Evolutionary conservation across 2,329 filamentous ascomycete species (phyloP).

Genomic region (Fusarium longipes): DNA sequence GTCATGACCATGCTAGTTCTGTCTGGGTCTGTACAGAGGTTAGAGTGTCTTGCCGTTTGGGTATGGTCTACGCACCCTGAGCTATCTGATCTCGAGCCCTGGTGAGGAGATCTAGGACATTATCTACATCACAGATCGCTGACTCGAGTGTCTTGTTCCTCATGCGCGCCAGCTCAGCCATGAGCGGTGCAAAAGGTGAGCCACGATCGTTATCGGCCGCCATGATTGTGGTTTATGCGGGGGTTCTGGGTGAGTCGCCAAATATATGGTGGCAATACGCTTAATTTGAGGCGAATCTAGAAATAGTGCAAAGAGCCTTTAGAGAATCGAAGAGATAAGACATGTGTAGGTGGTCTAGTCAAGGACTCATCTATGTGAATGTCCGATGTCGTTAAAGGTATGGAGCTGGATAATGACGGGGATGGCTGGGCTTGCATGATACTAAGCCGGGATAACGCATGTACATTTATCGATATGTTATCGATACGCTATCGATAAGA

Average conservation of each 20-base stretch:
- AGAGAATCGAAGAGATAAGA: conserved; percentile 7
- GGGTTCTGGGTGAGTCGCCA: not conserved
- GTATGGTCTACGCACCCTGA: conserved; percentile 60
- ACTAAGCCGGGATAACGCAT: conserved; percentile 27
- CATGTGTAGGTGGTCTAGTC: conserved; percentile 1
- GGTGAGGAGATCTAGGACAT: conserved; percentile 81
- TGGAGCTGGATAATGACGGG: conserved; percentile 25
- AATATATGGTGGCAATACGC: not conserved
- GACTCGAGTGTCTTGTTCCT: conserved; percentile 74
- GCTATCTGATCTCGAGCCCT: conserved; percentile 79
- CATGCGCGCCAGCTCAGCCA: conserved; percentile 80
- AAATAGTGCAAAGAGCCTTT: not conserved
- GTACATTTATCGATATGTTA: conserved; percentile 28
- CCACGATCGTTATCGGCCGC: conserved; percentile 50
- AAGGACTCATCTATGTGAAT: conserved; percentile 25
- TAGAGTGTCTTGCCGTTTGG: conserved; percentile 11
- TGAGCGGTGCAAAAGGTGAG: conserved; percentile 66
- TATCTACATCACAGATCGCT: conserved; percentile 82
- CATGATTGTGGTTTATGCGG: conserved; percentile 43
- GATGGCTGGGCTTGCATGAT: conserved; percentile 18
- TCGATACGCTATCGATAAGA: conserved; percentile 46
- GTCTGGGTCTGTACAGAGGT: conserved; percentile 48
- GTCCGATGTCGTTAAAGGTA: conserved; percentile 39
- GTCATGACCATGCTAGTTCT: conserved; percentile 77
- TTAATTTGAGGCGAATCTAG: not conserved